Base-by-base conservation (phyloP, 2,329 filamentous ascomycete genomes). In the Helicocarpus griseus region DNA sequence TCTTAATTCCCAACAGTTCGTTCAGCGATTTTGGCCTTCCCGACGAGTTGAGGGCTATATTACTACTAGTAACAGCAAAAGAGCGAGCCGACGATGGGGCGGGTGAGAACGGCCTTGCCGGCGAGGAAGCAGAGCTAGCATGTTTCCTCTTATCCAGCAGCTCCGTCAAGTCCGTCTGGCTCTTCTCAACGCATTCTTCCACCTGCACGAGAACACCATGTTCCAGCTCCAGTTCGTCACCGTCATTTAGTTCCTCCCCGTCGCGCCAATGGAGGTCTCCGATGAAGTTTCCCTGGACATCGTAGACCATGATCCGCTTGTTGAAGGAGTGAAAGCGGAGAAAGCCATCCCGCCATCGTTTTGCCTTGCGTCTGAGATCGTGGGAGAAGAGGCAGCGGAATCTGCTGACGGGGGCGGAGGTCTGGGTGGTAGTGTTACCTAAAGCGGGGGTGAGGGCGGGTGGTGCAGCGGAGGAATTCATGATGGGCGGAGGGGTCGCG, bases 251-350 rank as follows among this genome's bases (percentile, higher is more conserved):
- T n/a, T 79, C 77, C 35, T 77, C 78, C 49, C 79, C 77, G 43
- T 82, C 77, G 40, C 82, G 81, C 83, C 87, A 93, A 68, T 95
- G 88, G 29, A 82, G 81, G 65, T 95, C 90, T 2, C 89, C 90
- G 26, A 96, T 78, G 57, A 85, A 88, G 64, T 90, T 88, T 0
- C 86, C 82, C 2, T 80, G 74, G 44, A 87, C 82, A 65, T 95
- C 89, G 61, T 93, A 91, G 5, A 94, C 87, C 87, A 96, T 94
- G 54, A 93, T 75, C 4, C 88, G 82, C 63, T 83, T 87, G 72
- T 96, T 96, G 78, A 95, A 95, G 0, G 86, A 85, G 64, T 96
- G 90, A 57, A 85, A 95, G 57, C 85, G 86, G 55, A 96, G 79
- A 48, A 82, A 82, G 33, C 91, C 90, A 83, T 96, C 90, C 62